Base-by-base conservation (phyloP, 305 asterid species). In the Rubia tinctorum region DNA sequence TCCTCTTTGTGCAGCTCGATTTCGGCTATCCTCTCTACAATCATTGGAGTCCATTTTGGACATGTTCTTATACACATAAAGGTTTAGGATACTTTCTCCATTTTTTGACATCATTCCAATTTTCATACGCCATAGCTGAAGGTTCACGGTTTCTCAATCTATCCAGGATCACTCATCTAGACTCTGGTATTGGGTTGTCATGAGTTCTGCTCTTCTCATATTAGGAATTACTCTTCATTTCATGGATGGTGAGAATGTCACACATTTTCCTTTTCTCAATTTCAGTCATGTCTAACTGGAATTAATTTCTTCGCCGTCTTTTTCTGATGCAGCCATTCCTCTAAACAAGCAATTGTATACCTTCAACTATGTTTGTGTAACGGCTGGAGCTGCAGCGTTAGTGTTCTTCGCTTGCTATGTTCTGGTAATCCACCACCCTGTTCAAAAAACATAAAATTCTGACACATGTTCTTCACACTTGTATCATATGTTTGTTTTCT, bases 271-370 rank as follows among this genome's bases (percentile, higher is more conserved):
- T 71, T 10, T 42, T 43, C 37, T 43, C 55, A 20, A 20, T 43
- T 66, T 22, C 11, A 42, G 43, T 40, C 53, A 27, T 25, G 8
- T 42, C 14, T 55, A 66, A 53, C 66, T n/a, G 68, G 69, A 17
- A 73, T 73, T 68, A 68, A 30, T 64, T 51, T 71, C 65, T 73
- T 66, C 3, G 8, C 45, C 63, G 49, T n/a, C 13, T 63, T 34
- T 39, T 40, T 25, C 34, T 39, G 44, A 59, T 84, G 86, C 90
- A 91, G 96, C 96, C 66, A 85, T 86, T 83, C 91, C 97, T 71
- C 66, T 89, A 73, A 91, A 91, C 77, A 91, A 91, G 84, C 97
- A 91, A 72, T 77, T 91, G 7, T 91, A 89, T 82, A 85, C 90
- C 15, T 77, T 91, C 86, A 91, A 94, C 86, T 91, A 91, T 72